Base-by-base conservation (phyloP, 2,329 filamentous ascomycete genomes). In the Parastagonospora nodorum region DNA sequence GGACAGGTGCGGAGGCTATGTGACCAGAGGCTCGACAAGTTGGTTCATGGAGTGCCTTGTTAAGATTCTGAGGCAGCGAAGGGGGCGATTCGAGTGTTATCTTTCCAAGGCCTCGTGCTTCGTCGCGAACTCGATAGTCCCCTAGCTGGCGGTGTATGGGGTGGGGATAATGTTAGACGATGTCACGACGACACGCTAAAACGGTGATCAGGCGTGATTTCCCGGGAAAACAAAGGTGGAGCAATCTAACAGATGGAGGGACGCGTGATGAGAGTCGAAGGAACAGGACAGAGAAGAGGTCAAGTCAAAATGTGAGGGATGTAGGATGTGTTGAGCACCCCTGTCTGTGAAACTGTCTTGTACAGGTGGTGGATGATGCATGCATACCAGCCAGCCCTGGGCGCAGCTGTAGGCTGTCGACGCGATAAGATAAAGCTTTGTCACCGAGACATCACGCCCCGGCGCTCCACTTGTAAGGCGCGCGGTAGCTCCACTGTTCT, bases 111-210 rank as follows among this genome's bases (percentile, higher is more conserved):
- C 55, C 46, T 57, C 63, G 62, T 58, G 61, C 53, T 55, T 57
- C 49, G 57, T 58, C 51, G 58, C 52, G 54, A 51, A 42, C 41
- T 56, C 40, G 53, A 44, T 35, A 41, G 8, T n/a, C 39, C 9
- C n/a, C 39, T 8, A 41, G 24, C 7, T 29, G 27, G 39, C 24
- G 39, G 16, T 19, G 28, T 29, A 14, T 14, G 14, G 24, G 33
- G 42, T 37, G 42, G 42, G 33, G 36, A 38, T 38, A 19, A 1
- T 38, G 36, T 38, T 19, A 24, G 55, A 63, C 61, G 53, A 63
- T 61, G 61, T 57, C 52, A 42, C 32, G 24, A 36, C 31, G 16
- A 39, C 40, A 51, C 58, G 57, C 63, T 66, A 66, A 50, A 27
- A 37, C 56, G 32, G 35, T 37, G 35, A 37, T 37, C n/a, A 16